These are phyloP conservation scores for Viola odorata DNA, from an alignment of 345 rosid genomes.

Conservation along the genomic window DNA sequence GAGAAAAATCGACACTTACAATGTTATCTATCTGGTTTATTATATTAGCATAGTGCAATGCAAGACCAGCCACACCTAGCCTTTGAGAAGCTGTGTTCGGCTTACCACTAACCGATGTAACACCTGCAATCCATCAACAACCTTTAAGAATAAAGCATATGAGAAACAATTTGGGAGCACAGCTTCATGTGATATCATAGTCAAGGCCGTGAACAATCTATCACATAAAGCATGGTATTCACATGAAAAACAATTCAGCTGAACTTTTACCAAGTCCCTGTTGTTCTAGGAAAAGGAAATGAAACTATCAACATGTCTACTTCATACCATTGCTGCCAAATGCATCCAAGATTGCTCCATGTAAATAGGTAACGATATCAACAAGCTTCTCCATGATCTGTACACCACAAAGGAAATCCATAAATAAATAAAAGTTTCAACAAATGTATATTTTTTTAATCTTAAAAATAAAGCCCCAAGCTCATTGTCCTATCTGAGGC, in stretches of 20 bases:
- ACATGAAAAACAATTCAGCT: background rate
- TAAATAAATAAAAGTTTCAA: background rate
- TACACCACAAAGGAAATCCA: constrained; percentile 3
- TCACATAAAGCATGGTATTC: background rate
- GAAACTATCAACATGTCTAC: background rate
- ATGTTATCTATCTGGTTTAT: constrained; percentile 72
- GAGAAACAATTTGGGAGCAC: background rate
- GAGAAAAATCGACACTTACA: constrained; percentile 36
- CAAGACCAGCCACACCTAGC: constrained; percentile 82
- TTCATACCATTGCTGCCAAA: constrained; percentile 61
- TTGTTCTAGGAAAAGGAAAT: background rate
- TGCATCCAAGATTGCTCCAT: constrained; percentile 57
- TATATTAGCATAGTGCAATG: constrained; percentile 77
- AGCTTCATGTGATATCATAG: too few species aligned
- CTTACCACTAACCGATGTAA: constrained; percentile 15
- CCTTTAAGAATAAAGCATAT: background rate
- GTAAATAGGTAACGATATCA: constrained; percentile 52
- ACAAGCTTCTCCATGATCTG: constrained; percentile 77
- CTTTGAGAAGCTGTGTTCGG: constrained; percentile 29
- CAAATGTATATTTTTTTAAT: background rate
- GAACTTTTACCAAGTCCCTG: background rate
- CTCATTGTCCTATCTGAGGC: background rate
- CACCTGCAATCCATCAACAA: constrained; percentile 24
- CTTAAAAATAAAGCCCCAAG: background rate
- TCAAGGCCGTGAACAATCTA: background rate